Percentiles rank a stretch among this genome's conserved stretches.
Evolutionary conservation across 495 filamentous ascomycete species (phyloP).

Genomic region (Aspergillus bridgeri): DNA sequence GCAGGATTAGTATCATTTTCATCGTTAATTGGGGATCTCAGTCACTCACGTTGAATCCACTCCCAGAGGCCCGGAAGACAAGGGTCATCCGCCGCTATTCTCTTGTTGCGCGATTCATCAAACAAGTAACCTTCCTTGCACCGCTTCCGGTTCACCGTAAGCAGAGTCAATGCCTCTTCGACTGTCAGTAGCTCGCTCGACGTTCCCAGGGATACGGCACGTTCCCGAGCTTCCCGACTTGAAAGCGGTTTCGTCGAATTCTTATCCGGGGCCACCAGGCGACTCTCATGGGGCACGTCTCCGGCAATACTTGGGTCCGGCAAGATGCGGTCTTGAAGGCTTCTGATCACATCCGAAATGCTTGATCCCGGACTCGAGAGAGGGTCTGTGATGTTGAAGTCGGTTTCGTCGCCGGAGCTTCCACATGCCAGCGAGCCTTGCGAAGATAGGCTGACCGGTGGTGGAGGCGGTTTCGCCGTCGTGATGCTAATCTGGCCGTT

Average conservation of each 20-base stretch:
- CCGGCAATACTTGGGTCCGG: constrained; percentile 15
- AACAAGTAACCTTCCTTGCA: constrained; percentile 78
- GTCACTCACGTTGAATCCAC: constrained; percentile 63
- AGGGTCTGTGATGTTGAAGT: constrained; percentile 34
- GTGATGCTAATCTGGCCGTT: constrained; percentile 63
- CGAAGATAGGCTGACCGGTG: constrained; percentile 46
- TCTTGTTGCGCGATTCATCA: constrained; percentile 63
- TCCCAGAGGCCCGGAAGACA: constrained; percentile 74
- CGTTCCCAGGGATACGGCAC: constrained; percentile 28
- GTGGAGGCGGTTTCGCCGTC: constrained; percentile 58
- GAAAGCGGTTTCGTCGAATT: constrained; percentile 29
- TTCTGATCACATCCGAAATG: constrained; percentile 29
- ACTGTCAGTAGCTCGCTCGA: constrained; percentile 27
- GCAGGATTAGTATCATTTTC: constrained; percentile 18
- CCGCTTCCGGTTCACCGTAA: constrained; percentile 45
- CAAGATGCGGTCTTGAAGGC: constrained; percentile 27
- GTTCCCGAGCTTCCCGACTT: constrained; percentile 45
- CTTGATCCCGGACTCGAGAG: constrained; percentile 26
- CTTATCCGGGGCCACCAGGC: constrained; percentile 2
- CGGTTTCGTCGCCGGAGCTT: constrained; percentile 20
- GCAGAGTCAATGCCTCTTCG: constrained; percentile 42
- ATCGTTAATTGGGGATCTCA: neutral
- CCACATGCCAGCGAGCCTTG: constrained; percentile 40
- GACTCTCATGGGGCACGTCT: neutral
- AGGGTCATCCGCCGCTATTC: constrained; percentile 67